These are phyloP conservation scores for Akanthomyces lecanii DNA, from an alignment of 2,329 filamentous ascomycete species.

Conservation along the genomic window DNA sequence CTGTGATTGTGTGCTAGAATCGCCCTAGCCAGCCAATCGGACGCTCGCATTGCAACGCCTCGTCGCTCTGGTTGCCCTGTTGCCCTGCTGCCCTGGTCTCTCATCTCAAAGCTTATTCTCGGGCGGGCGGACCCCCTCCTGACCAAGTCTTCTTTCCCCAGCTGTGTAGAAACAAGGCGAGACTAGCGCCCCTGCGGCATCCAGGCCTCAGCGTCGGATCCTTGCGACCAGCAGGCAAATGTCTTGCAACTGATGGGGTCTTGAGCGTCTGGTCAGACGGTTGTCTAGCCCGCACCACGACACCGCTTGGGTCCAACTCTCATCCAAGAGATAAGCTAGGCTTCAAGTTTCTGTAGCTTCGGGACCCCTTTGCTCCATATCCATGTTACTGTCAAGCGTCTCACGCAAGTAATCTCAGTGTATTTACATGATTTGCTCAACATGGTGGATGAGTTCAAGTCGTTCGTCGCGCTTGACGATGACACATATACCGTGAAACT, in stretches of 20 bases:
- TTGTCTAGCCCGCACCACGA: neutral
- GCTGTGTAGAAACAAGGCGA: slow-evolving; percentile 13
- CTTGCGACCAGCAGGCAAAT: neutral
- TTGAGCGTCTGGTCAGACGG: neutral
- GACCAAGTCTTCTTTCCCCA: neutral
- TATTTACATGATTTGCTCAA: neutral
- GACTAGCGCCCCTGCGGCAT: slow-evolving; percentile 5
- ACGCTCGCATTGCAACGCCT: neutral
- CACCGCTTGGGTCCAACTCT: neutral
- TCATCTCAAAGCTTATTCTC: slow-evolving; percentile 7
- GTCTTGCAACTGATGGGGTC: neutral
- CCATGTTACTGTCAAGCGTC: neutral
- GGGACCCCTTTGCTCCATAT: neutral
- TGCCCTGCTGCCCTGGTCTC: neutral
- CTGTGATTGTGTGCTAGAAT: neutral
- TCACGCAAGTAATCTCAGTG: neutral
- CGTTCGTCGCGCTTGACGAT: neutral
- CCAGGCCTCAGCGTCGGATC: slow-evolving; percentile 1
- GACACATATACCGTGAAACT: neutral
- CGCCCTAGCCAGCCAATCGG: neutral
- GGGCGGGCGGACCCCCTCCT: neutral
- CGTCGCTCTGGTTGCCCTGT: neutral
- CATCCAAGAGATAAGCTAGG: neutral
- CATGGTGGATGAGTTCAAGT: neutral
- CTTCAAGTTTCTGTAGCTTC: neutral